Base-by-base conservation (phyloP, 345 rosid genomes). In the Populus simonii region DNA sequence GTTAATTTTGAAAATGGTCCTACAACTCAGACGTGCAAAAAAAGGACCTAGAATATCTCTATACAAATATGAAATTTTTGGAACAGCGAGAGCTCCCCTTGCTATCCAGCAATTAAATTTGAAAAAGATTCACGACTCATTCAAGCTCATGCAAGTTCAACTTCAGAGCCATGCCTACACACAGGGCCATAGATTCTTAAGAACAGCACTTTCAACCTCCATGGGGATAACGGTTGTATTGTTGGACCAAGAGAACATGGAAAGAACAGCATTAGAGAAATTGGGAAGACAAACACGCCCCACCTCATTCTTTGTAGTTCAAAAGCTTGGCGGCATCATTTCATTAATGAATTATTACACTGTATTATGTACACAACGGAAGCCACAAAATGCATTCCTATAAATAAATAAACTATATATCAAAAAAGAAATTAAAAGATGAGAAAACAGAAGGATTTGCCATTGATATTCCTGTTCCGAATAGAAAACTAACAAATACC, bases 301-400 rank as follows among this genome's bases (percentile, higher is more conserved):
- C 41, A 33, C 41, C 47, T 29, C 33, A 10, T 15, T 62, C 43
- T 65, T 1, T 20, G 33, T 29, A 67, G 12, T 69, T 61, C 67
- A 39, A 35, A 66, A 22, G 73, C 76, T 78, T 41, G 7, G 29
- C 43, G 36, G 70, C 29, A 55, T 57, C 67, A 36, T 39, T 63
- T 83, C 36, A 25, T 33, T 49, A 71, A 66, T 36, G n/a, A 75
- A 62, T 61, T 68, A 29, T 65, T 68, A 47, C 66, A 73, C 31
- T 12, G 57, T 47, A 53, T 71, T 29, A 68, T 67, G 78, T 74
- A 51, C 68, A 75, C 8, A 17, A 33, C 16, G 15, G 39, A 55
- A 1, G n/a, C 59, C 35, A 22, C 2, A 72, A 7, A 51, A 53
- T 4, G 17, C 53, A 20, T 7, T 38, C 61, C 53, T 8, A 25